Conservation (phyloP, 2,329 filamentous ascomycete genomes). For the Aureobasidium sp. region DNA sequence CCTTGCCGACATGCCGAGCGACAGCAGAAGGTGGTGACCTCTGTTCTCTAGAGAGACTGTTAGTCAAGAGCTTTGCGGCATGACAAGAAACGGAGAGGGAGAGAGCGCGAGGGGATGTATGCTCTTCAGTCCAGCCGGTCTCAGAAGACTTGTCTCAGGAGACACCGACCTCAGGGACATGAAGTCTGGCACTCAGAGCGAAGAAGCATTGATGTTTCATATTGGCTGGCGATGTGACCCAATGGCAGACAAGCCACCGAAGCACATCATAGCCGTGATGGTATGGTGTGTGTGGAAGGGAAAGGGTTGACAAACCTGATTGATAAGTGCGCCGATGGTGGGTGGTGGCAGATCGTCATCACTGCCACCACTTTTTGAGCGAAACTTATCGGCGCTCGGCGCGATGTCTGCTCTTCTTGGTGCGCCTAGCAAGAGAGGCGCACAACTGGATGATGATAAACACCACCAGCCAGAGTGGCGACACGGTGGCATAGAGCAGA, state of each 20-base stretch:
- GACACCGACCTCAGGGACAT: neutral
- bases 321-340: neutral
- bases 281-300: conserved; percentile 1
- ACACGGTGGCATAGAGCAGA: neutral
- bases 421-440: too few species aligned
- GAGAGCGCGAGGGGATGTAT: neutral
- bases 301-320: neutral
- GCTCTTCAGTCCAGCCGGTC: neutral
- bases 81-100: neutral
- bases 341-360: neutral
- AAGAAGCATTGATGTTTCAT: conserved; percentile 5
- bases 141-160: neutral
- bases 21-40: neutral
- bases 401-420: neutral
- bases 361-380: neutral
- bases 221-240: neutral
- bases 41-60: neutral
- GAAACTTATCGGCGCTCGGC: neutral
- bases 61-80: neutral
- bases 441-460: too few species aligned
- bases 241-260: neutral
- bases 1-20: neutral
- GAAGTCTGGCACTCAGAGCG: neutral
- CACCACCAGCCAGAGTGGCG: neutral
- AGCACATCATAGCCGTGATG: conserved; percentile 19